These are phyloP conservation scores for Pistacia integerrima DNA, from an alignment of 345 rosid genomes.

Conservation along the genomic window DNA sequence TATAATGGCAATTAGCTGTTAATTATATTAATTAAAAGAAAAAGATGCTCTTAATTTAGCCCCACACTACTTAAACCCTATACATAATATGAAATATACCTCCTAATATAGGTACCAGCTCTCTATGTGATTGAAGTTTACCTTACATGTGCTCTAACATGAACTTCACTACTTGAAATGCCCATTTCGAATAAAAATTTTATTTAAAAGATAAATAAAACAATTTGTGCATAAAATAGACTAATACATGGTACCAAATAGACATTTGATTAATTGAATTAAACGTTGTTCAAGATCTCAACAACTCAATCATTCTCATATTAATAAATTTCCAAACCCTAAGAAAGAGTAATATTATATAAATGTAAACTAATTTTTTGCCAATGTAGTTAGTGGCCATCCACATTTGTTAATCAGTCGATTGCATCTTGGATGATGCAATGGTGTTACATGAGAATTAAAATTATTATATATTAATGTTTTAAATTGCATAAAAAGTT, in stretches of 20 bases:
- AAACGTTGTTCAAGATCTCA: not conserved
- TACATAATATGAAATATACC: not conserved
- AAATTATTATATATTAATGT: no score
- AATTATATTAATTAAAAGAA: no score
- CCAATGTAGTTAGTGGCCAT: no score
- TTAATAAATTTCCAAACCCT: not conserved
- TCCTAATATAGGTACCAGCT: not conserved
- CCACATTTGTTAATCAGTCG: no score
- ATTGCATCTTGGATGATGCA: no score
- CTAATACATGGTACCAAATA: no score
- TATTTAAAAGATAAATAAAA: no score
- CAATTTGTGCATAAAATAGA: not conserved
- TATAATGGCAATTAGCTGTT: no score
- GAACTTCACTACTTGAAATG: not conserved
- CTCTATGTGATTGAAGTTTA: not conserved
- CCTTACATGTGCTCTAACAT: constrained; percentile 9
- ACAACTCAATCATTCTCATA: not conserved
- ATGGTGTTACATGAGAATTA: no score
- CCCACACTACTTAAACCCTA: not conserved
- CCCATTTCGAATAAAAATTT: not conserved
- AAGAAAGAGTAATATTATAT: not conserved
- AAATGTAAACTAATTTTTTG: no score
- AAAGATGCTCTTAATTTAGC: not conserved
- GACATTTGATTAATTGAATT: not conserved
- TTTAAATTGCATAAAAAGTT: no score